Conservation (phyloP, 805 yeast genomes). For the Teunomyces funiuensis region DNA sequence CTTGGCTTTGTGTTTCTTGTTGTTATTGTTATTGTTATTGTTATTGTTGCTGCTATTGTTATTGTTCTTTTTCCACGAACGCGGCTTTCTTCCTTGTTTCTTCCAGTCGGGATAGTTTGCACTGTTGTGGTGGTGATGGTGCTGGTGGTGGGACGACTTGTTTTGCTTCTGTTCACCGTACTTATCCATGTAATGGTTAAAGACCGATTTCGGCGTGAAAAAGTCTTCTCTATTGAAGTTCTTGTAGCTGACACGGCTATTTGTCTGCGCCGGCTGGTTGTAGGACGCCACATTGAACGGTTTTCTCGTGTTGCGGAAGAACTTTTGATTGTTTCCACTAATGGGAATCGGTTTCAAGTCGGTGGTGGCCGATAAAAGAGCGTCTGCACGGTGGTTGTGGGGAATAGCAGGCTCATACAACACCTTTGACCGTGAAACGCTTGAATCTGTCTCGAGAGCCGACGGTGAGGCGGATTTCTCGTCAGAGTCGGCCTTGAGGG, state of each 20-base stretch:
- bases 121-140: slow-evolving; percentile 8
- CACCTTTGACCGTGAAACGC: slow-evolving; percentile 2
- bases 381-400: slow-evolving; percentile 44
- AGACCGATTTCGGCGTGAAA: slow-evolving; percentile 76
- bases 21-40: slow-evolving; percentile 19
- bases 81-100: slow-evolving; percentile 20
- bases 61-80: slow-evolving; percentile 28
- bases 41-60: slow-evolving; percentile 15
- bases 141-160: slow-evolving; percentile 2
- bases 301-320: slow-evolving; percentile 47
- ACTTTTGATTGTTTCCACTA: slow-evolving; percentile 22
- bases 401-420: slow-evolving; percentile 20
- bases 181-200: slow-evolving; percentile 69
- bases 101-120: slow-evolving; percentile 11
- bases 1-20: slow-evolving; percentile 3
- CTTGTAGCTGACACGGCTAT: slow-evolving; percentile 9
- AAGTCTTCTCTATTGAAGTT: slow-evolving; percentile 66
- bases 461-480: slow-evolving; percentile 7
- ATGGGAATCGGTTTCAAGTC: slow-evolving; percentile 43
- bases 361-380: slow-evolving; percentile 38
- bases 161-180: slow-evolving; percentile 42
- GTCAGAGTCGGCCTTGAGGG: background rate
- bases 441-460: slow-evolving; percentile 10
- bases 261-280: slow-evolving; percentile 22
- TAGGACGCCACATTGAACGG: slow-evolving; percentile 69